Evolutionary conservation across 116 monocot genomes (phyloP).

Genomic region (Iris pallida): DNA sequence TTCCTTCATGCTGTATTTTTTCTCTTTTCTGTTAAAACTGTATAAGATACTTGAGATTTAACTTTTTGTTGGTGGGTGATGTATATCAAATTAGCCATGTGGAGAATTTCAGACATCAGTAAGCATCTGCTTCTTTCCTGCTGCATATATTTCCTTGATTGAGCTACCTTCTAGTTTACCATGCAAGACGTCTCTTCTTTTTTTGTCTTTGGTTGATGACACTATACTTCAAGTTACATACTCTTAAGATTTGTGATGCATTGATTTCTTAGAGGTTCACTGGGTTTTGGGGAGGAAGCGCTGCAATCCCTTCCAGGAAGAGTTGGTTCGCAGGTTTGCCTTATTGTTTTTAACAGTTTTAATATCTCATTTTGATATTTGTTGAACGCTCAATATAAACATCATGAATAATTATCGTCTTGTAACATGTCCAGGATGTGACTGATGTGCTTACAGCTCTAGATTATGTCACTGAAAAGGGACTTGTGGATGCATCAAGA

Average conservation of each 20-base stretch:
- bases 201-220: neutral
- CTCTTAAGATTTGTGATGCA: too few relatives aligned
- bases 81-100: too few relatives aligned
- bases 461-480: slow-evolving; percentile 52
- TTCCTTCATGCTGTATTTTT: too few relatives aligned
- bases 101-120: too few relatives aligned
- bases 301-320: slow-evolving; percentile 82
- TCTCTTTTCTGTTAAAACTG: too few relatives aligned
- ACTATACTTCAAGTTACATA: neutral
- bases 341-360: neutral
- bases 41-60: too few relatives aligned
- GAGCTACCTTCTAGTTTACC: too few relatives aligned
- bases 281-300: slow-evolving; percentile 87
- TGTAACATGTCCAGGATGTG: slow-evolving; percentile 53
- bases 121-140: too few relatives aligned
- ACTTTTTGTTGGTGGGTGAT: too few relatives aligned
- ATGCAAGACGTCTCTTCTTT: neutral
- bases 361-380: neutral
- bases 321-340: slow-evolving; percentile 77
- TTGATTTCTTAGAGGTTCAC: slow-evolving; percentile 52
- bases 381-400: neutral
- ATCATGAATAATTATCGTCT: neutral
- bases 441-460: slow-evolving; percentile 67
- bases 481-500: slow-evolving; percentile 58
- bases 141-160: too few relatives aligned